Evolutionary conservation across 495 filamentous ascomycete genomes (phyloP).

Genomic region (Xeromyces bisporus): DNA sequence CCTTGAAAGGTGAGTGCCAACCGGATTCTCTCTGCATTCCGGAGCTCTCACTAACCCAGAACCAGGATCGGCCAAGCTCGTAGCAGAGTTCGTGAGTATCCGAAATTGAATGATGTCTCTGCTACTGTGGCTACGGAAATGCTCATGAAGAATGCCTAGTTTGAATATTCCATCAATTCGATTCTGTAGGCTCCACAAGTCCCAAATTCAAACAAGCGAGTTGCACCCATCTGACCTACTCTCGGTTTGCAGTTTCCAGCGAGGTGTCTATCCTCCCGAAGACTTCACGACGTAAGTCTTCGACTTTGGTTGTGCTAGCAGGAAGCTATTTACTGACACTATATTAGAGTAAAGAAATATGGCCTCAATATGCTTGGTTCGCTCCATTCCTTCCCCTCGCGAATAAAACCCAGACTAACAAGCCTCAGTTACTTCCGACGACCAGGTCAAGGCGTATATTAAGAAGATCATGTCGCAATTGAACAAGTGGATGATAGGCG

Average conservation of each 20-base stretch:
- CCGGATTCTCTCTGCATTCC: neutral
- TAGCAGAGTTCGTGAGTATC: constrained; percentile 76
- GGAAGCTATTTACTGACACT: neutral
- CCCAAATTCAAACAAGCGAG: neutral
- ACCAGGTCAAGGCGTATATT: constrained; percentile 97
- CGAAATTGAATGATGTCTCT: too few relatives aligned
- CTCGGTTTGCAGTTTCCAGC: constrained; percentile 50
- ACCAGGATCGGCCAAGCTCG: constrained; percentile 63
- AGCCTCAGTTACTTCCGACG: constrained; percentile 62
- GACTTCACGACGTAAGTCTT: constrained; percentile 75
- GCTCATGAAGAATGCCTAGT: constrained; percentile 33
- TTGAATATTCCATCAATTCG: constrained; percentile 94
- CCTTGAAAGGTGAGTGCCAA: constrained; percentile 53
- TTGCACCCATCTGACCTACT: constrained; percentile 3
- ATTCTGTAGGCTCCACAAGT: constrained; percentile 43
- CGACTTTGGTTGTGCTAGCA: constrained; percentile 1
- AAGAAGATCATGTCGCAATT: constrained; percentile 97
- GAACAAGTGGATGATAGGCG: constrained; percentile 87
- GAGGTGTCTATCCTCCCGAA: constrained; percentile 93
- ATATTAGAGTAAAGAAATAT: constrained; percentile 81
- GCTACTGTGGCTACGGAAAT: too few relatives aligned
- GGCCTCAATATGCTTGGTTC: constrained; percentile 90
- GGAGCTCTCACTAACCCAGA: constrained; percentile 9
- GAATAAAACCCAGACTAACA: constrained; percentile 1
- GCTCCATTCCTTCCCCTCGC: constrained; percentile 4